Percentiles rank a stretch among this genome's conserved stretches.
Conservation (phyloP, 768 basidiomycete genomes). For the Postia placenta region DNA sequence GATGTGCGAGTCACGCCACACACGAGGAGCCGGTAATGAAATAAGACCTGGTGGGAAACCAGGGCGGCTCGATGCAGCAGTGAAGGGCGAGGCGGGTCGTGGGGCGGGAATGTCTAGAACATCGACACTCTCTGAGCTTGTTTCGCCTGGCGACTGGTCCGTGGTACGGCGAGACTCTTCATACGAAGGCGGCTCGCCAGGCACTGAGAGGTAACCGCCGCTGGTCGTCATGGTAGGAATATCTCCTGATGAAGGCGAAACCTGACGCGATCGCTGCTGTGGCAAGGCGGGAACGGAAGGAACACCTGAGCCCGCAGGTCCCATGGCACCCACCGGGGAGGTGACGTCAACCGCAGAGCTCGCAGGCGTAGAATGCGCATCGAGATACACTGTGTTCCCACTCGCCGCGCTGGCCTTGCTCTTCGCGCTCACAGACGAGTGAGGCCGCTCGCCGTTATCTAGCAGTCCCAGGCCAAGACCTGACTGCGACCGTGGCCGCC, state of each 20-base stretch:
- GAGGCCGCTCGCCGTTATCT: constrained; percentile 35
- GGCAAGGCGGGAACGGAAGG: constrained; percentile 14
- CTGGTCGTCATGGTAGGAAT: background rate
- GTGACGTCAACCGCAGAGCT: constrained; percentile 38
- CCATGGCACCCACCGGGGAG: constrained; percentile 12
- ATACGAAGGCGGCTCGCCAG: constrained; percentile 16
- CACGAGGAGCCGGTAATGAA: constrained; percentile 20
- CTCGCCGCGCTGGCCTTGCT: constrained; percentile 30
- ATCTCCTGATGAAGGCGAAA: constrained; percentile 11
- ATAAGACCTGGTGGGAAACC: constrained; percentile 34
- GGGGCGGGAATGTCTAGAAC: constrained; percentile 56
- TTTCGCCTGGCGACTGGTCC: constrained; percentile 10
- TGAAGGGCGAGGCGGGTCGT: constrained; percentile 46
- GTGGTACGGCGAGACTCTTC: constrained; percentile 4
- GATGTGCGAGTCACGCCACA: constrained; percentile 29
- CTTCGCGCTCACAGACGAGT: constrained; percentile 49
- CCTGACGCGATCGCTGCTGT: constrained; percentile 4
- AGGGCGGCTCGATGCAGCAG: constrained; percentile 21
- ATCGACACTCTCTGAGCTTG: constrained; percentile 29
- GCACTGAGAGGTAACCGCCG: background rate
- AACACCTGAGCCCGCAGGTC: constrained; percentile 4
- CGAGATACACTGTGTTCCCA: constrained; percentile 56
- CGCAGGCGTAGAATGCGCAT: constrained; percentile 43
- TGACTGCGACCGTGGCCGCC: background rate
- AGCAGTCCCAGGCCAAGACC: constrained; percentile 13